Evolutionary conservation across 441 rosid species (phyloP), one percentile per base, ranked within the genome.

Genomic region (Raphanus hybrid): DNA sequence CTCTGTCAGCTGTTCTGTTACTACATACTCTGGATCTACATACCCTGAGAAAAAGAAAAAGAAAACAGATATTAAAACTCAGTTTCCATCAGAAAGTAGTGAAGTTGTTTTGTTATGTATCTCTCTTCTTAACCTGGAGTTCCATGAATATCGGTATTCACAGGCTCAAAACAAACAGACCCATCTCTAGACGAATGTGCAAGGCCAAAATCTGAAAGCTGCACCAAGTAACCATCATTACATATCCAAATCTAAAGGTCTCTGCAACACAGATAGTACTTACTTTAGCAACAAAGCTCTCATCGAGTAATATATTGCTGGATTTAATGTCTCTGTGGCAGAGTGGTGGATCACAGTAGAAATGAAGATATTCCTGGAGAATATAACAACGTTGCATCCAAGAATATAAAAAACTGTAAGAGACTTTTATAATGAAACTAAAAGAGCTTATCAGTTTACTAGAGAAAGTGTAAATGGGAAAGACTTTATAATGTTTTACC

Each of bases 181-280:
- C 97, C 94, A 83, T 90, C 89, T 86, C 88, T 92, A 59, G 97
- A 90, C 69, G 97, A 88, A 84, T 91, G 94, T 18, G 91, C 92
- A 66, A 93, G 97, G 69, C 99, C 98, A 69, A 96, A 96, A 89
- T 96, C 99, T 34, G 99, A 97, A 86, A 96, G 86, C 98, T 96
- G 85, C 75, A 76, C 48, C 62, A 77, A 73, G 74, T 75, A 79
- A 72, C 11, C 60, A 52, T 64, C 11, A 5, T 5, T 12, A 12
- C 0, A 1, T 26, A 2, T 60, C 61, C 69, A 70, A 70, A 39
- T 23, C 5, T 1, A 70, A 71, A 23, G 6, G 70, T 72, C 52
- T 67, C 48, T 66, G 20, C 37, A 62, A 74, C 61, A 64, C 6
- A 16, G 34, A 57, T 66, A 16, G 18, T 75, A 75, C 77, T 7